phyloP scores from a whole-genome alignment of 805 yeast genomes.

The Schwanniomyces polymorphus region DNA sequence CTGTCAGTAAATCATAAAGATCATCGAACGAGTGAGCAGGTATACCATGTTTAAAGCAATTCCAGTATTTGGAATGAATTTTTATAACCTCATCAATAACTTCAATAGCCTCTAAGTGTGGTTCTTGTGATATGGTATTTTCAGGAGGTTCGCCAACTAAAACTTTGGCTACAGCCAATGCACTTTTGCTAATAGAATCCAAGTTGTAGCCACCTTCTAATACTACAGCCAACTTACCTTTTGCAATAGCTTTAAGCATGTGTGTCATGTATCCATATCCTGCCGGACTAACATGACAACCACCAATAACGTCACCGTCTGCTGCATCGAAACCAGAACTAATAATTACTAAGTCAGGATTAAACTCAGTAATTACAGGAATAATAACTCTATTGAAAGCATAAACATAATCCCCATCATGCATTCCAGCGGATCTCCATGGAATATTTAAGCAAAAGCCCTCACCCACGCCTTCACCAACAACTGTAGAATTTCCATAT shows the following conservation, averaged over 20 bases:
- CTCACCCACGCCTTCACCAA: slow-evolving; percentile 83
- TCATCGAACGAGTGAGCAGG: slow-evolving; percentile 41
- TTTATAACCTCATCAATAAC: slow-evolving; percentile 79
- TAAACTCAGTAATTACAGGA: slow-evolving; percentile 86
- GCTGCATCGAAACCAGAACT: slow-evolving; percentile 99
- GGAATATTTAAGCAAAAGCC: slow-evolving; percentile 91
- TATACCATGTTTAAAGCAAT: slow-evolving; percentile 70
- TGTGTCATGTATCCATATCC: slow-evolving; percentile 98
- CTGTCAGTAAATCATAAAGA: slow-evolving; percentile 34
- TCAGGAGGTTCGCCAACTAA: slow-evolving; percentile 96
- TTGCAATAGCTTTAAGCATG: slow-evolving; percentile 80
- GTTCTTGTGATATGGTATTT: slow-evolving; percentile 60
- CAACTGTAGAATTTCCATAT: slow-evolving; percentile 77
- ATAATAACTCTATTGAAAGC: slow-evolving; percentile 84
- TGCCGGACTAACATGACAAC: slow-evolving; percentile 92
- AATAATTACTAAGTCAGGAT: slow-evolving; percentile 89
- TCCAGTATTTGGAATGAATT: slow-evolving; percentile 86
- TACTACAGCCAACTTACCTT: slow-evolving; percentile 84
- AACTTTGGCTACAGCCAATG: slow-evolving; percentile 88
- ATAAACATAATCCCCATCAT: slow-evolving; percentile 92
- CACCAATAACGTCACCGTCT: slow-evolving; percentile 95
- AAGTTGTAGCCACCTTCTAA: slow-evolving; percentile 96
- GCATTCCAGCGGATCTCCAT: slow-evolving; percentile 89
- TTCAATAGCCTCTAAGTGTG: slow-evolving; percentile 74
- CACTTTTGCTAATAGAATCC: slow-evolving; percentile 87